Percentiles rank a stretch among this genome's conserved stretches.
phyloP scores from a whole-genome alignment of 371 early-diverging fungal genomes.

The Funneliformis caledonium region DNA sequence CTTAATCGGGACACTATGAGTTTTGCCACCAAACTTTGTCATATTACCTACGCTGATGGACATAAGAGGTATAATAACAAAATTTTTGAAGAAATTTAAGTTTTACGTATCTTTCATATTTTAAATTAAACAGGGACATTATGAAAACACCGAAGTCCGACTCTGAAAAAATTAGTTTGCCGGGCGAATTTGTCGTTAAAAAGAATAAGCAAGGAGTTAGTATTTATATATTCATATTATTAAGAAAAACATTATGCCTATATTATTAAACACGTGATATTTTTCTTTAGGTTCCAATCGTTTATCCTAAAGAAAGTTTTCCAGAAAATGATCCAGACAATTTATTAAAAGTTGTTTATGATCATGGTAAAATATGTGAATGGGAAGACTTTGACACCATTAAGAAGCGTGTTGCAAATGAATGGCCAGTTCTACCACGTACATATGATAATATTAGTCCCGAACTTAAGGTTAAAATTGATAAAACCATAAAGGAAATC shows the following conservation, averaged over 20 bases:
- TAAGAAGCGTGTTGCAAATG: conserved; percentile 51
- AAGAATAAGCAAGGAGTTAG: background rate
- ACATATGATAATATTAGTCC: conserved; percentile 47
- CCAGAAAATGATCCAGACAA: conserved; percentile 41
- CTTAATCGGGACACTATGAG: conserved; percentile 84
- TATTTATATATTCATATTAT: background rate
- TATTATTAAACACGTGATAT: background rate
- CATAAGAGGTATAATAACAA: conserved; percentile 46
- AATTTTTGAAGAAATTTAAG: background rate
- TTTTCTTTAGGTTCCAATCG: conserved; percentile 48
- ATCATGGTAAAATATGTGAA: conserved; percentile 53
- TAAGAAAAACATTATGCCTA: background rate
- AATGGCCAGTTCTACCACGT: conserved; percentile 57
- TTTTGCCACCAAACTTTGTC: conserved; percentile 79
- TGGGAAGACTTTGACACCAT: conserved; percentile 61
- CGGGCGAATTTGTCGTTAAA: conserved; percentile 67
- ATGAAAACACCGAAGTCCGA: conserved; percentile 84
- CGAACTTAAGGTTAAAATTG: conserved; percentile 46
- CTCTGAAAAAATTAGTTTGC: conserved; percentile 68
- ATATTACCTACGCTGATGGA: conserved; percentile 66
- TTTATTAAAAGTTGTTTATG: conserved; percentile 58
- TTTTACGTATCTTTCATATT: conserved; percentile 1
- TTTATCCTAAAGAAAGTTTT: conserved; percentile 48
- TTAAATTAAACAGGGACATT: conserved; percentile 56
- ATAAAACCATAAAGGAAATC: background rate